Evolutionary conservation across 2,329 filamentous ascomycete species (phyloP).

Genomic region (Alternaria burnsii): DNA sequence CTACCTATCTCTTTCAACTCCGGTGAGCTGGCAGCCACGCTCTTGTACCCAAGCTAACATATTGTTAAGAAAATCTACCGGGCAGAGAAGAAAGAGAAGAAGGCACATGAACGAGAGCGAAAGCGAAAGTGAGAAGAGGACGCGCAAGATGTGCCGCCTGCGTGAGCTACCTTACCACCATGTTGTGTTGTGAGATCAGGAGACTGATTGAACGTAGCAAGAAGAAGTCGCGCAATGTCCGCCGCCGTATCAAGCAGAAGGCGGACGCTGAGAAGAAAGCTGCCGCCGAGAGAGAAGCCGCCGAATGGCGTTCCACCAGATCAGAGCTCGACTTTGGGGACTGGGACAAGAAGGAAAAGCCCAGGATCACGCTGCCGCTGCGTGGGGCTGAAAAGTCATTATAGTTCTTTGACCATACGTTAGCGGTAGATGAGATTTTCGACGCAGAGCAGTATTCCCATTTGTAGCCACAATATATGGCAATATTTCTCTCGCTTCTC

Average conservation of each 20-base stretch:
- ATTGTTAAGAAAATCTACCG: background rate
- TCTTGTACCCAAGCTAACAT: background rate
- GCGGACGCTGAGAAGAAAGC: background rate
- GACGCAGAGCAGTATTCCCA: too few relatives aligned
- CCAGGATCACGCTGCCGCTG: background rate
- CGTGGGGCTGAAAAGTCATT: background rate
- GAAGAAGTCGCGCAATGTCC: background rate
- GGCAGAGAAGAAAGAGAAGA: background rate
- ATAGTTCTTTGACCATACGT: background rate
- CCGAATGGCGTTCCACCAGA: too few relatives aligned
- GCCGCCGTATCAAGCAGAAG: background rate
- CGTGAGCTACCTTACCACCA: background rate
- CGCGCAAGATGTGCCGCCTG: background rate
- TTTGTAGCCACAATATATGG: too few relatives aligned
- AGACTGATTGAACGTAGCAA: background rate
- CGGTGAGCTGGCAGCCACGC: background rate
- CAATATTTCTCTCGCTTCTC: too few relatives aligned
- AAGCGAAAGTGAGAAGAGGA: background rate
- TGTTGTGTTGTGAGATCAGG: background rate
- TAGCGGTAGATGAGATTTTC: background rate
- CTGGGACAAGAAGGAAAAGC: background rate
- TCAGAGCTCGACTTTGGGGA: background rate
- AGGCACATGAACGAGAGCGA: background rate
- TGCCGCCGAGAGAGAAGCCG: too few relatives aligned
- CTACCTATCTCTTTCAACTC: background rate